These are phyloP conservation scores for Suillus subluteus DNA, from an alignment of 768 basidiomycete genomes.

Conservation along the genomic window DNA sequence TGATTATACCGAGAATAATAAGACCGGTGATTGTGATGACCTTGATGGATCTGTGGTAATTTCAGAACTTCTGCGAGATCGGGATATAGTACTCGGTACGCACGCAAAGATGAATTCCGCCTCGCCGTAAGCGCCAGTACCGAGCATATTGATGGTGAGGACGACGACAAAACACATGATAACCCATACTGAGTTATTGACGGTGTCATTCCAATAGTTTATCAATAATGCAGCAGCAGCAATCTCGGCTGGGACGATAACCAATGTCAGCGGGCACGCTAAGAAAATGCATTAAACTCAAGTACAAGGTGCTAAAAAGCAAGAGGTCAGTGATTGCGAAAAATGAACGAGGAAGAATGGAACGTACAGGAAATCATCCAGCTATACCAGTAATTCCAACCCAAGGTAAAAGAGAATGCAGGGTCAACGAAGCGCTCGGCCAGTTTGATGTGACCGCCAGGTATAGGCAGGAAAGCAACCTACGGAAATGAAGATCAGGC, in stretches of 20 bases:
- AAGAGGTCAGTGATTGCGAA: constrained; percentile 27
- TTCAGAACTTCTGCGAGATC: not conserved
- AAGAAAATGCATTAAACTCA: not conserved
- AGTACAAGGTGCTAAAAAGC: constrained; percentile 6
- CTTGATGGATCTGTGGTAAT: constrained; percentile 66
- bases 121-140: constrained; percentile 81
- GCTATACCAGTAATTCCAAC: constrained; percentile 57
- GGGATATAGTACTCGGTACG: constrained; percentile 8
- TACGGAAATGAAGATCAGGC: constrained; percentile 53
- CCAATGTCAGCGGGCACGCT: constrained; percentile 8
- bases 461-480: constrained; percentile 77
- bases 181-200: constrained; percentile 79
- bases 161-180: constrained; percentile 76
- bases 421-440: constrained; percentile 84
- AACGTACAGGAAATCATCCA: constrained; percentile 30
- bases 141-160: constrained; percentile 73
- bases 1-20: constrained; percentile 68
- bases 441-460: constrained; percentile 80
- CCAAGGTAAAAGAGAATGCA: constrained; percentile 61
- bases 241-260: constrained; percentile 28
- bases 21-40: constrained; percentile 81
- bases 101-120: constrained; percentile 86
- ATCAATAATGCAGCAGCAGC: constrained; percentile 71
- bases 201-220: constrained; percentile 64
- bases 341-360: not conserved